Conservation (phyloP, 1,284 basidiomycete genomes). For the Ustilago tritici region DNA sequence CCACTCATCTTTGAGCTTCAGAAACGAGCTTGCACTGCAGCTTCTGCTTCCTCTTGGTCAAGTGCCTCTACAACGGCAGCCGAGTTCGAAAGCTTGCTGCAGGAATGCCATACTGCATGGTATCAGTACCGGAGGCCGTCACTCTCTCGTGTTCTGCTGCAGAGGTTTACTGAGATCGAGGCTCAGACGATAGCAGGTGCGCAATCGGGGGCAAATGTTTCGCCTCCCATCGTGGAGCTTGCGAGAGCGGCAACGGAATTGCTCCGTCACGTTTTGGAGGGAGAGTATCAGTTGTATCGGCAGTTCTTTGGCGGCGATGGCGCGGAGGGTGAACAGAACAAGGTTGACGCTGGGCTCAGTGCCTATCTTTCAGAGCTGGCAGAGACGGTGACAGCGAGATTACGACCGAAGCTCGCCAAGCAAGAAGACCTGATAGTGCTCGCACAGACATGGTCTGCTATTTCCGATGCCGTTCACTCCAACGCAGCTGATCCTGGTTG, state of each 20-base stretch:
- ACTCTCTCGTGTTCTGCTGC: conserved; percentile 34
- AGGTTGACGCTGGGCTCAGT: conserved; percentile 14
- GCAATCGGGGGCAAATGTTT: not conserved
- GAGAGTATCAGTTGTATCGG: conserved; percentile 31
- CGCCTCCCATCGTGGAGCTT: conserved; percentile 10
- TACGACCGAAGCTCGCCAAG: conserved; percentile 30
- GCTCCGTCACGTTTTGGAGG: conserved; percentile 19
- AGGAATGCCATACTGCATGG: conserved; percentile 55
- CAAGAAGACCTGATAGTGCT: conserved; percentile 31
- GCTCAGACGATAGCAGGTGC: not conserved
- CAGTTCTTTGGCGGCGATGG: conserved; percentile 24
- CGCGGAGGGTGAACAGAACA: not conserved
- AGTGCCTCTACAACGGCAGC: conserved; percentile 39
- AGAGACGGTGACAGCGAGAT: conserved; percentile 21
- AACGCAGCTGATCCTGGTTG: not conserved
- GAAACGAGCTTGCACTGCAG: conserved; percentile 22
- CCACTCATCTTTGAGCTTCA: conserved; percentile 52
- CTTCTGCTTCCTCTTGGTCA: conserved; percentile 2
- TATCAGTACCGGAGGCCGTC: conserved; percentile 45
- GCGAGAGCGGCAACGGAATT: conserved; percentile 13
- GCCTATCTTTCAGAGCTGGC: conserved; percentile 28
- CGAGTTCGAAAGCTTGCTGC: conserved; percentile 52
- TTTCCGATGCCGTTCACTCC: conserved; percentile 11
- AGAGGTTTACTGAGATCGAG: conserved; percentile 43
- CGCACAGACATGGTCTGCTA: conserved; percentile 9